phyloP scores from a whole-genome alignment of 2,329 filamentous ascomycete species.

The Xylaria polymorpha region DNA sequence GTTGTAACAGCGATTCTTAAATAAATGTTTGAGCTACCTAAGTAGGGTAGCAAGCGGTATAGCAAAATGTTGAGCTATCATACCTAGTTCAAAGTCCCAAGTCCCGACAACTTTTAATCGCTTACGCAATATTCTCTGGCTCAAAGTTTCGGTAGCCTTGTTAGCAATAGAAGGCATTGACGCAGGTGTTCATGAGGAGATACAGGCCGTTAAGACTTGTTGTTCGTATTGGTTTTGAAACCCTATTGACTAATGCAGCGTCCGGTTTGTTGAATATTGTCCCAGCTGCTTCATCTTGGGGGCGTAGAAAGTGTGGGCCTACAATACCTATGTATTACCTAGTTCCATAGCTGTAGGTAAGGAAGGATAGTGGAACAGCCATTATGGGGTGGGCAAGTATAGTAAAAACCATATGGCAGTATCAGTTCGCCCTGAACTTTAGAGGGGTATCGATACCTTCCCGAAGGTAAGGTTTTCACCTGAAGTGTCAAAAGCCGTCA shows the following conservation, averaged over 20 bases:
- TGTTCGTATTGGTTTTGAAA: not conserved
- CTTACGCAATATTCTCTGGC: conserved; percentile 9
- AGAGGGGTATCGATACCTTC: not conserved
- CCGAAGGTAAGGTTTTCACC: not conserved
- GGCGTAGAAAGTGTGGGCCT: not conserved
- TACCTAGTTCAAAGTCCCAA: not conserved
- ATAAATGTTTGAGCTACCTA: not conserved
- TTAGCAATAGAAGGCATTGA: not conserved
- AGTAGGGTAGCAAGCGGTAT: conserved; percentile 1
- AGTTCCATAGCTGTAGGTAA: not conserved
- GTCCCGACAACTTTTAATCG: not conserved
- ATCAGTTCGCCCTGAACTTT: not conserved
- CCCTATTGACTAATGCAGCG: not conserved
- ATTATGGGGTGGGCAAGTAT: not conserved
- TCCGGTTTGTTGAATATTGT: not conserved
- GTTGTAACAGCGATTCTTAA: not conserved
- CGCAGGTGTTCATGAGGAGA: not conserved
- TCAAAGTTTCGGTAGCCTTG: not conserved
- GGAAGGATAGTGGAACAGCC: not conserved
- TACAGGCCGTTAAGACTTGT: not conserved
- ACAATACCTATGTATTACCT: not conserved
- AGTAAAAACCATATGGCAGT: not conserved
- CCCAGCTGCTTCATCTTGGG: not conserved
- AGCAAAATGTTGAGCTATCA: not conserved
- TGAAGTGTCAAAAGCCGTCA: not conserved